Percentiles rank a stretch among this genome's conserved stretches.
Evolutionary conservation across 2,329 filamentous ascomycete species (phyloP).

Genomic region (Cladorrhinum sp.): DNA sequence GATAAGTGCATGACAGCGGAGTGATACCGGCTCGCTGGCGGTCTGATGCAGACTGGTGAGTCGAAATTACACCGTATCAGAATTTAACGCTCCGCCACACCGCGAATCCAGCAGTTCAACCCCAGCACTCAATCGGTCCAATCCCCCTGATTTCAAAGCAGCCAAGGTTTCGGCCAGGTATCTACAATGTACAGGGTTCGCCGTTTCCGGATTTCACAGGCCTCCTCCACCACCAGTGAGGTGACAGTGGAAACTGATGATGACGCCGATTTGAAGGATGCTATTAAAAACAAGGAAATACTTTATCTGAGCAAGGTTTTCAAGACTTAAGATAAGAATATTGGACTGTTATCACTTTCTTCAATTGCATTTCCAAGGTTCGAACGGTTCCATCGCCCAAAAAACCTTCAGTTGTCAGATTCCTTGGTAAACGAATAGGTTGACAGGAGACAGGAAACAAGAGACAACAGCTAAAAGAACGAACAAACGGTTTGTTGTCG

Average conservation of each 20-base stretch:
- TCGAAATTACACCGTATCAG: slow-evolving; percentile 26
- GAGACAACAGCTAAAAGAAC: neutral
- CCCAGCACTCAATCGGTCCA: slow-evolving; percentile 3
- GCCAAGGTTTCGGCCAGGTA: slow-evolving; percentile 19
- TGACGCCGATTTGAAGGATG: neutral
- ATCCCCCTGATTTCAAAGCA: slow-evolving; percentile 18
- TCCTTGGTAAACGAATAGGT: neutral
- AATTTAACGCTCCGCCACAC: slow-evolving; percentile 25
- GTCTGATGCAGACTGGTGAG: slow-evolving; percentile 17
- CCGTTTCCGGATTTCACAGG: slow-evolving; percentile 6
- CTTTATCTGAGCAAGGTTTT: neutral
- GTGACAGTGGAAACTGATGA: neutral
- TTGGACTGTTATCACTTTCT: neutral
- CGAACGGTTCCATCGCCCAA: neutral
- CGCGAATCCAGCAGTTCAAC: neutral
- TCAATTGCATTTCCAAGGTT: neutral
- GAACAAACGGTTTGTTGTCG: neutral
- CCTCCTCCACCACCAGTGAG: neutral
- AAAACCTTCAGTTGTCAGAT: neutral
- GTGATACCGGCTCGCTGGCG: slow-evolving; percentile 5
- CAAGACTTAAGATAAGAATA: neutral
- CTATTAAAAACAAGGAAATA: slow-evolving; percentile 7
- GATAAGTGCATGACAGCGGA: neutral
- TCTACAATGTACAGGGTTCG: slow-evolving; percentile 10
- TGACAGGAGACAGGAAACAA: neutral